A percentile compares a stretch with the other conserved stretches of the same genome.
Evolutionary conservation across 192 early-diverging fungal species (phyloP).

Genomic region (Linnemannia elongata): DNA sequence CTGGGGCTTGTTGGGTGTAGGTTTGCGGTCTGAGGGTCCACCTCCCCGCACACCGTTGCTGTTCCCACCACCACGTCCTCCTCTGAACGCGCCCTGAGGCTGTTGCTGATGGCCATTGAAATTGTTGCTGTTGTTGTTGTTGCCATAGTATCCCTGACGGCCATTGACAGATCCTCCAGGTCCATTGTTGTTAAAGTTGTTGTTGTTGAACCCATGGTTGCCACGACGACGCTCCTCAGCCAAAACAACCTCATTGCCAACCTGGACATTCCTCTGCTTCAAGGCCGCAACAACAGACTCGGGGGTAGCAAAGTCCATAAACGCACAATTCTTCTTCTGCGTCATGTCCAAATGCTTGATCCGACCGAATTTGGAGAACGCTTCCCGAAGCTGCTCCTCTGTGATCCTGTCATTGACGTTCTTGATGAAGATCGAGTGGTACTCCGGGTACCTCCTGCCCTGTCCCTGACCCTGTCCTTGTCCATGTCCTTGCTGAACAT

Average conservation of each 20-base stretch:
- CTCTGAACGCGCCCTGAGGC: background rate
- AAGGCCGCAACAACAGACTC: slow-evolving; percentile 31
- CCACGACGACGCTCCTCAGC: slow-evolving; percentile 44
- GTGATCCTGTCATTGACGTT: slow-evolving; percentile 67
- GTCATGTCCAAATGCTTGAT: slow-evolving; percentile 71
- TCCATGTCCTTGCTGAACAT: background rate
- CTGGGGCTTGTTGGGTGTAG: background rate
- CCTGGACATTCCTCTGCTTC: slow-evolving; percentile 25
- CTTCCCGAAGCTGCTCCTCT: slow-evolving; percentile 63
- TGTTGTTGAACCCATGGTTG: slow-evolving; percentile 4
- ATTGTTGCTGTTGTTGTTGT: background rate
- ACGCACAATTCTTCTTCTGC: slow-evolving; percentile 63
- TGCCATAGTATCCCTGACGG: background rate
- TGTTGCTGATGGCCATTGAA: background rate
- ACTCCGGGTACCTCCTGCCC: slow-evolving; percentile 19
- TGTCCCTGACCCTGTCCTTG: background rate
- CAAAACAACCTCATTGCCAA: slow-evolving; percentile 34
- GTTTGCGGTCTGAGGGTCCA: slow-evolving; percentile 7
- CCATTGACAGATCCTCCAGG: slow-evolving; percentile 11
- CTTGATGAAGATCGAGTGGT: slow-evolving; percentile 69
- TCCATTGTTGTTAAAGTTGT: background rate
- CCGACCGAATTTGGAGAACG: slow-evolving; percentile 68
- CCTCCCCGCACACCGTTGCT: background rate
- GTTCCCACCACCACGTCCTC: background rate
- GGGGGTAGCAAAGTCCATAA: slow-evolving; percentile 34